Percentiles rank a stretch among this genome's conserved stretches.
Evolutionary conservation across 2,329 filamentous ascomycete genomes (phyloP).

Genomic region (Clonostachys solani): DNA sequence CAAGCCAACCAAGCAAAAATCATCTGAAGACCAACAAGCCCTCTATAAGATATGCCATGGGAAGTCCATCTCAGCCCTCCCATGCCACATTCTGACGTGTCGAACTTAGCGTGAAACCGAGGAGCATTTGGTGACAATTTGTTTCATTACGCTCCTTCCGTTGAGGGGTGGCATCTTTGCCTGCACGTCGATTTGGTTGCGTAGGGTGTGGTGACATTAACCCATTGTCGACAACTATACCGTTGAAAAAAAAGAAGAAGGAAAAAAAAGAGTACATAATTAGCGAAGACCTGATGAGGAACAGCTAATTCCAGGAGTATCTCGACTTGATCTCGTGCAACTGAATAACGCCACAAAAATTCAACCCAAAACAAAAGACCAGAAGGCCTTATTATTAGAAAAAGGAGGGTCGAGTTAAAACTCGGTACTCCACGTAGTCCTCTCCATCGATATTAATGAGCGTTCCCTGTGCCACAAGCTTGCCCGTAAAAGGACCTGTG

Average conservation of each 20-base stretch:
- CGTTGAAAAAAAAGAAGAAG: constrained; percentile 6
- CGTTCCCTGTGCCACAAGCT: constrained; percentile 57
- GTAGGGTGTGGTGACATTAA: too few relatives aligned
- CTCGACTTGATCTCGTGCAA: background rate
- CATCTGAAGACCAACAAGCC: too few relatives aligned
- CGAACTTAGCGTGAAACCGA: too few relatives aligned
- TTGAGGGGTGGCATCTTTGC: too few relatives aligned
- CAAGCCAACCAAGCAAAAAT: too few relatives aligned
- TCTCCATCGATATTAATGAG: constrained; percentile 63
- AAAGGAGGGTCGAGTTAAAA: constrained; percentile 59
- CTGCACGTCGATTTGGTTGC: too few relatives aligned
- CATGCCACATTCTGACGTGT: too few relatives aligned
- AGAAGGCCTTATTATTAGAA: constrained; percentile 29
- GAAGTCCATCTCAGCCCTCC: too few relatives aligned
- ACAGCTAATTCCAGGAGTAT: background rate
- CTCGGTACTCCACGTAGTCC: constrained; percentile 63
- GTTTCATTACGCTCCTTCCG: too few relatives aligned
- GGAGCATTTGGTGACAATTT: too few relatives aligned
- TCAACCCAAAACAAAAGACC: background rate
- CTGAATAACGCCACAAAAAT: background rate
- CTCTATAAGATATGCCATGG: too few relatives aligned
- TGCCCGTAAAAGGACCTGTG: constrained; percentile 56
- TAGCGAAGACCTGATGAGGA: background rate
- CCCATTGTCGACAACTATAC: too few relatives aligned
- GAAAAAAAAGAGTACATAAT: constrained; percentile 2